Percentiles rank a stretch among this genome's conserved stretches.
These are phyloP conservation scores for Fraxinus paxiana DNA, from an alignment of 305 asterid species.

Conservation along the genomic window DNA sequence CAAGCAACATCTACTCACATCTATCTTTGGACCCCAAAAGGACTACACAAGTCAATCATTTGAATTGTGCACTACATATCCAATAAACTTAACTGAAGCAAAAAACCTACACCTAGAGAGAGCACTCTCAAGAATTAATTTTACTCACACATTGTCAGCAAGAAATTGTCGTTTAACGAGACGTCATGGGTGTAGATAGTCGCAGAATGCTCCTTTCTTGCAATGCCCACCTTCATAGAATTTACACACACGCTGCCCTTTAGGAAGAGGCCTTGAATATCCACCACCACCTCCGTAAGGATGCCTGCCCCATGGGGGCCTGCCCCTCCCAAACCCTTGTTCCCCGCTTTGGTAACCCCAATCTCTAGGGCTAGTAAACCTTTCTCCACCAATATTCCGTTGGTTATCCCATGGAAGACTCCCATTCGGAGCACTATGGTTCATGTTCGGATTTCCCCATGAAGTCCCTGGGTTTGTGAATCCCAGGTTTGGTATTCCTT, in stretches of 20 bases:
- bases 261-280: conserved; percentile 45
- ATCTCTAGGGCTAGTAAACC: conserved; percentile 62
- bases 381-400: conserved; percentile 56
- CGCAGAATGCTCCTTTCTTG: conserved; percentile 83
- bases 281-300: conserved; percentile 45
- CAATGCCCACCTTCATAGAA: conserved; percentile 82
- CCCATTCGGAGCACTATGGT: conserved; percentile 41
- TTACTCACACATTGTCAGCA: conserved; percentile 21
- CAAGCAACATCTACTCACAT: neutral
- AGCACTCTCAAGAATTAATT: conserved; percentile 15
- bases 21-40: neutral
- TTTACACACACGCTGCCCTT: conserved; percentile 76
- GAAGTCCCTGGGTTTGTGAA: conserved; percentile 40
- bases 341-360: conserved; percentile 56
- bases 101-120: neutral
- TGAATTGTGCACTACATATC: neutral
- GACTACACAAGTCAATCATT: neutral
- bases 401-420: conserved; percentile 61
- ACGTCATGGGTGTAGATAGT: conserved; percentile 65
- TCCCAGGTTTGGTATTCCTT: conserved; percentile 43
- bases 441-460: conserved; percentile 50
- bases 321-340: conserved; percentile 53
- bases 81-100: neutral
- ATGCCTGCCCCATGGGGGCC: conserved; percentile 65
- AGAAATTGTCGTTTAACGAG: conserved; percentile 1